Evolutionary conservation across 768 basidiomycete genomes (phyloP).

Genomic region (Naganishia vishniacii): DNA sequence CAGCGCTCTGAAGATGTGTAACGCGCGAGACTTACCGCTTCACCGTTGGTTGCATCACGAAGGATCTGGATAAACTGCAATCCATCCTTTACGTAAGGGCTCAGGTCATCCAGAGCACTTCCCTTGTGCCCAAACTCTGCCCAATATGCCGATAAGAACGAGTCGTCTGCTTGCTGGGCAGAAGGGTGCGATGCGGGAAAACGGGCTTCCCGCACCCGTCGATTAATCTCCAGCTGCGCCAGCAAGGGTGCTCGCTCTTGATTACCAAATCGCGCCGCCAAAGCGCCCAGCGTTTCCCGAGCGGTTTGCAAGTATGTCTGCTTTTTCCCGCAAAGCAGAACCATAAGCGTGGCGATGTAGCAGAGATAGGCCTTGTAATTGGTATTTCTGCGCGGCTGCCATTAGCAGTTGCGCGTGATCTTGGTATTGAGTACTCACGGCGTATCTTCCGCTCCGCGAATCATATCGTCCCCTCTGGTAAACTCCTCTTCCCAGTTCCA

Average conservation of each 20-base stretch:
- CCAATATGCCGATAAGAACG: slow-evolving; percentile 33
- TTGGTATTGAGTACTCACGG: slow-evolving; percentile 16
- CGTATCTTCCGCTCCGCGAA: slow-evolving; percentile 26
- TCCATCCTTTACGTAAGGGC: not conserved
- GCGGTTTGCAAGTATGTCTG: slow-evolving; percentile 19
- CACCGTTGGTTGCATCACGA: not conserved
- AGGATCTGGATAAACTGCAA: not conserved
- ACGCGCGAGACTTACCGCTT: not conserved
- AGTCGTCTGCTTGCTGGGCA: not conserved
- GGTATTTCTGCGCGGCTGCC: slow-evolving; percentile 12
- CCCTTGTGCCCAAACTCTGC: slow-evolving; percentile 37
- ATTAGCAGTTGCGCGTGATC: not conserved
- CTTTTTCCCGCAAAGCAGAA: slow-evolving; percentile 2
- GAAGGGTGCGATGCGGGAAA: not conserved
- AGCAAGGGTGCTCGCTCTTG: slow-evolving; percentile 41
- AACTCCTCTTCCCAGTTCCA: slow-evolving; percentile 30
- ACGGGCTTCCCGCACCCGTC: slow-evolving; percentile 10
- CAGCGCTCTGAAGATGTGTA: not conserved
- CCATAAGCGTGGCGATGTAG: slow-evolving; percentile 21
- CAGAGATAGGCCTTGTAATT: slow-evolving; percentile 29
- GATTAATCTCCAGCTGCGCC: slow-evolving; percentile 38
- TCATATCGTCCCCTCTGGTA: slow-evolving; percentile 25
- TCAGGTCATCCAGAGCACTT: slow-evolving; percentile 34
- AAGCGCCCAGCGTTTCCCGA: slow-evolving; percentile 25
- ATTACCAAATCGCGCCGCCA: slow-evolving; percentile 31